Evolutionary conservation across 768 basidiomycete species (phyloP).

Genomic region (Cystofilobasidium bisporidii): DNA sequence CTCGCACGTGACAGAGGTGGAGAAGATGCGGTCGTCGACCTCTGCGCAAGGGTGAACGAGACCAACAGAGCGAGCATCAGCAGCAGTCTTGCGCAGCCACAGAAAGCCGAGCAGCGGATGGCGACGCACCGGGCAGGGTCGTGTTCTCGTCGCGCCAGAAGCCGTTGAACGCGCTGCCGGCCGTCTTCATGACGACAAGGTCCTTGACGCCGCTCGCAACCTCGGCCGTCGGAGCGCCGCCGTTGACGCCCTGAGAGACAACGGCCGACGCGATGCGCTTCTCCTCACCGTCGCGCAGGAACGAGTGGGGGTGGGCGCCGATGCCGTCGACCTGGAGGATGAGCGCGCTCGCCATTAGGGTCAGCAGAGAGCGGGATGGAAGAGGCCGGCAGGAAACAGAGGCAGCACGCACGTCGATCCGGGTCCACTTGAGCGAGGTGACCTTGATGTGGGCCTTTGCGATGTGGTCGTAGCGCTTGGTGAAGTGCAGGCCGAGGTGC

Average conservation of each 20-base stretch:
- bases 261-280: constrained; percentile 56
- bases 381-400: background rate
- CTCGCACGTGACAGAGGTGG: constrained; percentile 68
- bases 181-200: constrained; percentile 72
- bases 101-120: too few species aligned
- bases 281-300: constrained; percentile 82
- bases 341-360: background rate
- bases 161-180: constrained; percentile 71
- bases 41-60: constrained; percentile 36
- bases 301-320: constrained; percentile 64
- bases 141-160: constrained; percentile 64
- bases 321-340: constrained; percentile 38
- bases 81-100: too few species aligned
- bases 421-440: constrained; percentile 60
- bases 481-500: constrained; percentile 72
- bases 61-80: too few species aligned
- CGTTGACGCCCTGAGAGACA: constrained; percentile 53
- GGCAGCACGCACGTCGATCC: constrained; percentile 49
- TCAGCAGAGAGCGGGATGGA: background rate
- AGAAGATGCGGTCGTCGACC: constrained; percentile 81
- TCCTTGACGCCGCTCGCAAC: constrained; percentile 66
- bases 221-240: constrained; percentile 46
- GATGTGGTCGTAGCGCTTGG: constrained; percentile 42
- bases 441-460: constrained; percentile 34
- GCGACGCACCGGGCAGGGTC: constrained; percentile 28